These are phyloP conservation scores for Friedmanniomyces simplex DNA, from an alignment of 495 filamentous ascomycete genomes.

Conservation along the genomic window DNA sequence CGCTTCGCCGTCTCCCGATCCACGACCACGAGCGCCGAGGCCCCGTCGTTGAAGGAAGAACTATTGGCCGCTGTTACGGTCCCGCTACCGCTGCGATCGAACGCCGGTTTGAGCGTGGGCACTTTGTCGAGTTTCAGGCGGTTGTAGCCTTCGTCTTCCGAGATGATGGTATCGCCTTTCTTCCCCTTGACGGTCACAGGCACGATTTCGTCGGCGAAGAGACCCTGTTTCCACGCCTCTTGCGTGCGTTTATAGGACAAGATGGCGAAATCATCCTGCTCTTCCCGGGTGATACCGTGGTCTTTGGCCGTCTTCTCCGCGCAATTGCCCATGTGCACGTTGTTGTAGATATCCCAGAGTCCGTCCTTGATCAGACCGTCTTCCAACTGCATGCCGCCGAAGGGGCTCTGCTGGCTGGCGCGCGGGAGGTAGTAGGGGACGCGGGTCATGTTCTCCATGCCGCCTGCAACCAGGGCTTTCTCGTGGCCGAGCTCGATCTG, in stretches of 20 bases:
- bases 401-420: conserved; percentile 61
- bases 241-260: conserved; percentile 78
- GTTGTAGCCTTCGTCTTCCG: conserved; percentile 79
- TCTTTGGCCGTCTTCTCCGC: conserved; percentile 92
- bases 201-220: conserved; percentile 77
- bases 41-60: conserved; percentile 88
- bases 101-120: conserved; percentile 78
- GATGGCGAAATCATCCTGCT: conserved; percentile 86
- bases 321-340: conserved; percentile 96
- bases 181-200: conserved; percentile 72
- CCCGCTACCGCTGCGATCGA: conserved; percentile 69
- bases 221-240: conserved; percentile 67
- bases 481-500: conserved; percentile 85
- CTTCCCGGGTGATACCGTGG: conserved; percentile 63
- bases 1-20: conserved; percentile 65
- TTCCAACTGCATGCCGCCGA: conserved; percentile 75
- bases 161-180: conserved; percentile 71
- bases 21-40: conserved; percentile 76
- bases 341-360: conserved; percentile 90
- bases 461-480: conserved; percentile 81
- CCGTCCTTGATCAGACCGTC: conserved; percentile 94
- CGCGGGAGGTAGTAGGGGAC: conserved; percentile 86
- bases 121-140: conserved; percentile 78
- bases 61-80: conserved; percentile 93
- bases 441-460: conserved; percentile 94